Evolutionary conservation across 768 basidiomycete species (phyloP).

Genomic region (Hericium rajendrae): DNA sequence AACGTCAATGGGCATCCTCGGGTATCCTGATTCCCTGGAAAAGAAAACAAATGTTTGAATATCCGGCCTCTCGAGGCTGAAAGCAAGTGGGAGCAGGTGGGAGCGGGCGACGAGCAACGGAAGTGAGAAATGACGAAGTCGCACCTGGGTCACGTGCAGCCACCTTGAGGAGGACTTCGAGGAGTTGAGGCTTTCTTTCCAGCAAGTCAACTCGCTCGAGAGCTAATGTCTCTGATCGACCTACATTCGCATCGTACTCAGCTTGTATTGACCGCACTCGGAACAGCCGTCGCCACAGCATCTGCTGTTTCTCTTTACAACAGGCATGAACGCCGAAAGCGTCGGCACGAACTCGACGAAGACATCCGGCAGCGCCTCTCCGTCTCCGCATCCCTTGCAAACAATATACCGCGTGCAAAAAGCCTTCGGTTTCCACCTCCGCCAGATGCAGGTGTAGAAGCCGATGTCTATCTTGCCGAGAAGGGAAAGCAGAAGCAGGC

Average conservation of each 20-base stretch:
- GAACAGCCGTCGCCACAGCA: constrained; percentile 54
- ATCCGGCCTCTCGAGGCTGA: too few relatives aligned
- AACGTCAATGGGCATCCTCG: too few relatives aligned
- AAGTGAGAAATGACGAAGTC: too few relatives aligned
- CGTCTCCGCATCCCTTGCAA: not conserved
- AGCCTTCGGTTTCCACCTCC: not conserved
- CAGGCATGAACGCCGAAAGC: constrained; percentile 33
- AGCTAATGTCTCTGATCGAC: constrained; percentile 12
- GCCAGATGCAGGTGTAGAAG: not conserved
- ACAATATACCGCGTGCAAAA: constrained; percentile 4
- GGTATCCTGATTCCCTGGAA: too few relatives aligned
- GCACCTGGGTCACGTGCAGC: too few relatives aligned
- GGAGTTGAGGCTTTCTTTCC: too few relatives aligned
- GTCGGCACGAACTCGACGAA: constrained; percentile 46
- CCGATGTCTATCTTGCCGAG: not conserved
- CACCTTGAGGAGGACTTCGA: too few relatives aligned
- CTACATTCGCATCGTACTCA: constrained; percentile 48
- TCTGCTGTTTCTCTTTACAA: constrained; percentile 51
- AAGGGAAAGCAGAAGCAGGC: not conserved
- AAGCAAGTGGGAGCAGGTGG: too few relatives aligned
- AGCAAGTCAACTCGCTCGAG: too few relatives aligned
- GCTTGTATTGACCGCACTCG: constrained; percentile 54
- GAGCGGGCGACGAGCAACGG: too few relatives aligned
- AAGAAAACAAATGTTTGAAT: too few relatives aligned
- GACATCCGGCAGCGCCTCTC: constrained; percentile 46